These are phyloP conservation scores for Penicillium riverlandense DNA, from an alignment of 495 filamentous ascomycete genomes.

Conservation along the genomic window DNA sequence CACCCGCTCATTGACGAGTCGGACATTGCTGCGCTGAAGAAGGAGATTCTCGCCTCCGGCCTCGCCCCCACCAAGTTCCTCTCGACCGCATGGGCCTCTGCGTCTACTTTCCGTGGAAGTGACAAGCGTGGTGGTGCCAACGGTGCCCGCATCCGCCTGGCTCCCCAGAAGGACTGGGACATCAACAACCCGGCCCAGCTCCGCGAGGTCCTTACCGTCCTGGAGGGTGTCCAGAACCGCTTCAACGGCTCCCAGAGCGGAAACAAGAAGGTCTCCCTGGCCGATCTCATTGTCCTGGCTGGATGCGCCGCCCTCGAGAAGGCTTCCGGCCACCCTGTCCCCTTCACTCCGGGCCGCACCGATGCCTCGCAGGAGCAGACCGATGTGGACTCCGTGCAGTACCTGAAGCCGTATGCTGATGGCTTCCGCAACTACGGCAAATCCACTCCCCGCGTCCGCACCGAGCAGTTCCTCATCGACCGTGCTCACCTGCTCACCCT, in stretches of 20 bases:
- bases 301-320: constrained; percentile 40
- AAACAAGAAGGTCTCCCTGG: constrained; percentile 62
- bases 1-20: constrained; percentile 48
- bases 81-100: constrained; percentile 59
- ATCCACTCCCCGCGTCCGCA: constrained; percentile 46
- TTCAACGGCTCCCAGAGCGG: constrained; percentile 47
- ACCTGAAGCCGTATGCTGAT: constrained; percentile 56
- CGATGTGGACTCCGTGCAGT: constrained; percentile 51
- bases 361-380: constrained; percentile 58
- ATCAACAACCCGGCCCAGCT: constrained; percentile 60
- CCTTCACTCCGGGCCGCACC: constrained; percentile 40
- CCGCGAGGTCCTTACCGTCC: constrained; percentile 44
- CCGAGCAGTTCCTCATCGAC: constrained; percentile 63
- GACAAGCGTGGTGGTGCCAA: constrained; percentile 76
- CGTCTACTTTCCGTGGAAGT: constrained; percentile 63
- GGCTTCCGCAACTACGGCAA: constrained; percentile 71
- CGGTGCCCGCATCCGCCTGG: constrained; percentile 65
- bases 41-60: constrained; percentile 52
- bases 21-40: constrained; percentile 56
- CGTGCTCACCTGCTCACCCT: constrained; percentile 59
- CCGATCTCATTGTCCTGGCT: constrained; percentile 64
- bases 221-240: constrained; percentile 54
- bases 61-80: constrained; percentile 50
- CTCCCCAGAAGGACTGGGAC: constrained; percentile 59
- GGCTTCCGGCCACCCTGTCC: constrained; percentile 30